These are phyloP conservation scores for Aspergillus carbonarius DNA, from an alignment of 2,329 filamentous ascomycete species.

Conservation along the genomic window DNA sequence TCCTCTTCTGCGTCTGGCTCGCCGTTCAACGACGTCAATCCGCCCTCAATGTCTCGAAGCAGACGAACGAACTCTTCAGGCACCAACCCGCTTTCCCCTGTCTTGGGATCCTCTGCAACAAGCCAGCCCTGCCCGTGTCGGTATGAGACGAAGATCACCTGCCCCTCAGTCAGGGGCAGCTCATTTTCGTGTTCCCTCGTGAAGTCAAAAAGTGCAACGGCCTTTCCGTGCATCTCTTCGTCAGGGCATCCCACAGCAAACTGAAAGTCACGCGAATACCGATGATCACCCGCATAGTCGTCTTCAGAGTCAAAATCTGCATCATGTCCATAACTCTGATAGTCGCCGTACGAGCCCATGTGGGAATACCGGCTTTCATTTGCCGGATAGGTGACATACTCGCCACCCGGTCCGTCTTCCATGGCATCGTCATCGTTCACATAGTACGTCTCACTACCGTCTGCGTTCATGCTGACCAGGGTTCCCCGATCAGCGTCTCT, in stretches of 20 bases:
- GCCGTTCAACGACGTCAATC: conserved; percentile 68
- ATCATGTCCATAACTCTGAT: conserved; percentile 35
- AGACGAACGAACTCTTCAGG: conserved; percentile 95
- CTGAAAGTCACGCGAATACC: conserved; percentile 88
- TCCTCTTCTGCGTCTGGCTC: conserved; percentile 52
- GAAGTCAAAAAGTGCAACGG: conserved; percentile 94
- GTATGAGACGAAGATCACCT: conserved; percentile 95
- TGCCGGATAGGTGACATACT: conserved; percentile 75
- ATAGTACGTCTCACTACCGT: conserved; percentile 74
- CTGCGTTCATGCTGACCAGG: conserved; percentile 64
- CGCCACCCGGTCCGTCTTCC: conserved; percentile 70
- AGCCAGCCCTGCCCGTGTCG: conserved; percentile 96
- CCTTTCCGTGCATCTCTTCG: conserved; percentile 96
- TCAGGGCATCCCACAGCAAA: conserved; percentile 94
- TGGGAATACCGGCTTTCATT: conserved; percentile 61
- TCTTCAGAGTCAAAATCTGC: conserved; percentile 42
- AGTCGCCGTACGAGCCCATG: conserved; percentile 44
- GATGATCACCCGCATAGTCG: conserved; percentile 59
- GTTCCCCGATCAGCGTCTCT: conserved; percentile 64
- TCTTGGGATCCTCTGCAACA: conserved; percentile 93
- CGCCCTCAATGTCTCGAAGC: conserved; percentile 88
- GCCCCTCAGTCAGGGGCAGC: conserved; percentile 84
- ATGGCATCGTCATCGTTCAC: conserved; percentile 62
- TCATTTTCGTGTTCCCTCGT: conserved; percentile 95
- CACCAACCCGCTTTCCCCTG: conserved; percentile 87